Evolutionary conservation across 2,329 filamentous ascomycete genomes (phyloP).

Genomic region (Penicillium aurantiogriseum): DNA sequence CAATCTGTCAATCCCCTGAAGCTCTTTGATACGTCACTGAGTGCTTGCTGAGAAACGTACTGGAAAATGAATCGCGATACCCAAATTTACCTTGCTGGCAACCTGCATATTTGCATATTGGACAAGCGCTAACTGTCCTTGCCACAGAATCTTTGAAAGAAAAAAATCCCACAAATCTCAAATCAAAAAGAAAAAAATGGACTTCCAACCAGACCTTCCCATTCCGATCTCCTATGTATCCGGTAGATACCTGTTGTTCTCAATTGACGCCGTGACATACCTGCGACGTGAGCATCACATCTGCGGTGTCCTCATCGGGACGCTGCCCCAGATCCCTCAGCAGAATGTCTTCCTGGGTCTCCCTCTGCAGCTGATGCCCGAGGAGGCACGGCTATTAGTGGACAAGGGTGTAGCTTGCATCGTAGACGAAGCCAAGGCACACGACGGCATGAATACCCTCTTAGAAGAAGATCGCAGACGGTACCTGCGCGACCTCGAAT

Average conservation of each 20-base stretch:
- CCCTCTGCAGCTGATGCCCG: constrained; percentile 83
- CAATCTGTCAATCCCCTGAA: constrained; percentile 85
- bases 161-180: constrained; percentile 5
- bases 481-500: constrained; percentile 59
- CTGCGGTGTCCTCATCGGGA: constrained; percentile 81
- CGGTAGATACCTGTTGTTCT: constrained; percentile 84
- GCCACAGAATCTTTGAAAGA: constrained; percentile 19
- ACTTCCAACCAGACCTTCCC: constrained; percentile 48
- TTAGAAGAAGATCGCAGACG: constrained; percentile 57
- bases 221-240: constrained; percentile 79
- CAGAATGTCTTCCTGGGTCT: constrained; percentile 92
- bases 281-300: constrained; percentile 79
- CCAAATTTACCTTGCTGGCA: neutral
- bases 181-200: constrained; percentile 29
- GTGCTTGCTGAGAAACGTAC: constrained; percentile 47
- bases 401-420: constrained; percentile 74
- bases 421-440: constrained; percentile 73
- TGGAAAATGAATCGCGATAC: constrained; percentile 33
- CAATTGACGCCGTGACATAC: constrained; percentile 73
- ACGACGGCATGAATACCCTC: constrained; percentile 63
- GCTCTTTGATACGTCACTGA: constrained; percentile 44
- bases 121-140: constrained; percentile 16
- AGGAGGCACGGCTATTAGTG: constrained; percentile 81
- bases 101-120: neutral
- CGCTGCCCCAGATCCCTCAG: constrained; percentile 85